A percentile compares a stretch with the other conserved stretches of the same genome.
Evolutionary conservation across 192 early-diverging fungal genomes (phyloP).

Genomic region (Backusella sp.): DNA sequence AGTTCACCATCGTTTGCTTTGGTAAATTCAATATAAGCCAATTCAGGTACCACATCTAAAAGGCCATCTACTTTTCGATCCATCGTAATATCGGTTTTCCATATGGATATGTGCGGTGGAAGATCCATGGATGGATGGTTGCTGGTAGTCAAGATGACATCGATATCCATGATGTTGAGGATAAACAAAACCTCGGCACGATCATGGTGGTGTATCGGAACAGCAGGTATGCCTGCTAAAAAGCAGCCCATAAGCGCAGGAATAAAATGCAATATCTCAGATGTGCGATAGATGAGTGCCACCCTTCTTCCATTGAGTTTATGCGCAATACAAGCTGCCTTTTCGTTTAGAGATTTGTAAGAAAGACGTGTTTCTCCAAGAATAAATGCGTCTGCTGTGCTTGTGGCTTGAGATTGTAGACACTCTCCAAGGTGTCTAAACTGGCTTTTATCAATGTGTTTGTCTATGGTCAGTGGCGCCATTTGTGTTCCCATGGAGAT

Average conservation of each 20-base stretch:
- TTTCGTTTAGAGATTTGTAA: conserved; percentile 69
- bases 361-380: conserved; percentile 28
- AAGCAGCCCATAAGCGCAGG: conserved; percentile 77
- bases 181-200: conserved; percentile 75
- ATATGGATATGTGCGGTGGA: conserved; percentile 63
- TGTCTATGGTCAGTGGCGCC: conserved; percentile 46
- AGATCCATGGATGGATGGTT: conserved; percentile 35
- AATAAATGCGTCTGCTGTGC: conserved; percentile 35
- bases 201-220: conserved; percentile 78
- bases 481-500: conserved; percentile 45
- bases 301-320: conserved; percentile 53
- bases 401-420: conserved; percentile 58
- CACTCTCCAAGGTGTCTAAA: conserved; percentile 68
- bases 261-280: conserved; percentile 76
- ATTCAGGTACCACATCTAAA: conserved; percentile 46
- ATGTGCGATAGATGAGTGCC: conserved; percentile 74
- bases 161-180: conserved; percentile 61
- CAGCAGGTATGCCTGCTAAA: conserved; percentile 75
- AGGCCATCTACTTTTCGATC: neutral
- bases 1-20: conserved; percentile 80
- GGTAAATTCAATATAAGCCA: conserved; percentile 83
- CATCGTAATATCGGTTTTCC: conserved; percentile 73
- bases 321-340: conserved; percentile 67
- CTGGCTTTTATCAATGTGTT: conserved; percentile 39
- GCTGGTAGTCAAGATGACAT: conserved; percentile 69